Percentiles rank a stretch among this genome's conserved stretches.
Conservation (phyloP, 2,329 filamentous ascomycete species). For the Sclerotinia glacialis region DNA sequence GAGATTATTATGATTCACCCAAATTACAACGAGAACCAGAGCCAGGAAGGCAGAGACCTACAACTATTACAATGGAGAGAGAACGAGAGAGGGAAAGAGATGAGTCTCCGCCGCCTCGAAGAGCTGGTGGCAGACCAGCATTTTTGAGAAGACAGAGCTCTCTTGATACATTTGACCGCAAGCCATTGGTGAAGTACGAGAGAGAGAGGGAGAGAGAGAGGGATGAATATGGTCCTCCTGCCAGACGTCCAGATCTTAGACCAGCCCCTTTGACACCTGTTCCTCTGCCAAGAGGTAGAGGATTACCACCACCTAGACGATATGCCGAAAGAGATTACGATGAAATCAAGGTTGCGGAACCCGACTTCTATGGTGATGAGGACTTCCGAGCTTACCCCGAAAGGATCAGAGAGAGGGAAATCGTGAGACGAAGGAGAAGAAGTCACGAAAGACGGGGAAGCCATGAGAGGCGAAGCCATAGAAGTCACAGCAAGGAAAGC, state of each 20-base stretch:
- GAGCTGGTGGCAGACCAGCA: constrained; percentile 55
- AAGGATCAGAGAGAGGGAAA: constrained; percentile 59
- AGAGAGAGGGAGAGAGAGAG: constrained; percentile 42
- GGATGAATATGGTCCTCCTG: constrained; percentile 61
- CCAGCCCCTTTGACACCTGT: constrained; percentile 54
- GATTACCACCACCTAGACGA: constrained; percentile 57
- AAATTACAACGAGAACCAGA: constrained; percentile 40
- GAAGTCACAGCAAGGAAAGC: constrained; percentile 34
- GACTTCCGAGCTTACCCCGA: constrained; percentile 64
- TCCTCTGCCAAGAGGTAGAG: constrained; percentile 63
- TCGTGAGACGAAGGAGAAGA: constrained; percentile 47
- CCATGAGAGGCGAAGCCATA: constrained; percentile 35
- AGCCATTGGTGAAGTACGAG: constrained; percentile 53
- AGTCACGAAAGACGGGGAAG: constrained; percentile 34
- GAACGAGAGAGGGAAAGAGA: constrained; percentile 29
- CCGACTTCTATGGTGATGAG: constrained; percentile 67
- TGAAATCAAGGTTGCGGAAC: constrained; percentile 66
- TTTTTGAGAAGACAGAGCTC: constrained; percentile 81
- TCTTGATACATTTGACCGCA: constrained; percentile 84
- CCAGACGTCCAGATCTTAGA: constrained; percentile 45
- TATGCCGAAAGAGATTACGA: constrained; percentile 59
- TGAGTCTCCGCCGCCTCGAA: constrained; percentile 32
- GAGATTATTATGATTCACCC: constrained; percentile 45
- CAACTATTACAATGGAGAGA: constrained; percentile 37
- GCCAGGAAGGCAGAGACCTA: constrained; percentile 40